These are phyloP conservation scores for Penicillium bialowiezense DNA, from an alignment of 495 filamentous ascomycete genomes.

Conservation along the genomic window DNA sequence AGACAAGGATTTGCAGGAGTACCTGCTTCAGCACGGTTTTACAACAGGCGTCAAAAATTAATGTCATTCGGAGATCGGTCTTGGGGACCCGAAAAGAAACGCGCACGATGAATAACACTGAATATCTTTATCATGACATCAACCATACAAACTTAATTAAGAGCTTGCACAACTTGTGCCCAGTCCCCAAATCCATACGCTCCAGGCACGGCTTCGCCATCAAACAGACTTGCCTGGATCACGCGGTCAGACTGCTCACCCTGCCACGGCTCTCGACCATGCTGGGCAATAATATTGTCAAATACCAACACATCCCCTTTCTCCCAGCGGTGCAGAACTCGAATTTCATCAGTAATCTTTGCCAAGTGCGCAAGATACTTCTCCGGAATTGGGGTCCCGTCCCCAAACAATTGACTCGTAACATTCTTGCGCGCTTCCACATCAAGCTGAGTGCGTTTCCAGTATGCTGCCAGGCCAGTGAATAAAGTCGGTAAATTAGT, in stretches of 20 bases:
- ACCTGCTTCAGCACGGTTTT: constrained; percentile 25
- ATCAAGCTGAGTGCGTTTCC: constrained; percentile 33
- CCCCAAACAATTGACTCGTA: constrained; percentile 39
- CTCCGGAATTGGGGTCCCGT: constrained; percentile 51
- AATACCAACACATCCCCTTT: constrained; percentile 43
- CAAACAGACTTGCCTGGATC: constrained; percentile 44
- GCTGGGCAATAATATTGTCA: constrained; percentile 48
- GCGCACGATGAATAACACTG: too few relatives aligned
- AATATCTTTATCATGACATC: too few relatives aligned
- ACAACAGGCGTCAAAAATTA: background rate
- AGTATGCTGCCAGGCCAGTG: constrained; percentile 47
- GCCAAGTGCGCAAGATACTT: constrained; percentile 44
- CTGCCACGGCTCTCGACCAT: constrained; percentile 46
- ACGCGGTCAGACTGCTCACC: constrained; percentile 44
- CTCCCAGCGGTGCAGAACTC: constrained; percentile 42
- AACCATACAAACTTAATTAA: constrained; percentile 8
- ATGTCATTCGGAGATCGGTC: background rate
- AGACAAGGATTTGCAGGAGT: constrained; percentile 25
- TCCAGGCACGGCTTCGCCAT: constrained; percentile 41
- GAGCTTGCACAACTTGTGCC: constrained; percentile 45
- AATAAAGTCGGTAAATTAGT: constrained; percentile 52
- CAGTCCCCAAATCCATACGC: constrained; percentile 42
- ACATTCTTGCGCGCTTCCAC: constrained; percentile 18
- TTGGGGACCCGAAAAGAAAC: too few relatives aligned
- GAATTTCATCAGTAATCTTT: constrained; percentile 48